phyloP scores from a whole-genome alignment of 306 rosid genomes.

The Lathyrus aphaca region DNA sequence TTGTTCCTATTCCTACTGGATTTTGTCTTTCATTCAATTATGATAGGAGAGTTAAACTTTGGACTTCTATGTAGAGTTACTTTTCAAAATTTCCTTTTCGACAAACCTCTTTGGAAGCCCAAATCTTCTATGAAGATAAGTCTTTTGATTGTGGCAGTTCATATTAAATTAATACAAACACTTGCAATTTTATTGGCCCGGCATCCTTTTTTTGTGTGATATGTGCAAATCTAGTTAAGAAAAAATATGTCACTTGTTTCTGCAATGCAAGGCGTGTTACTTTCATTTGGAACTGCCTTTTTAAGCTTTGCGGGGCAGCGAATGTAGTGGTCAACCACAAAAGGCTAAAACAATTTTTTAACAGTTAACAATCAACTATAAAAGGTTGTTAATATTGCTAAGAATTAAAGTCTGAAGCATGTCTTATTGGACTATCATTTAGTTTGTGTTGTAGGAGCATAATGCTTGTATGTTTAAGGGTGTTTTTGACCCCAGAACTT shows the following conservation, averaged over 20 bases:
- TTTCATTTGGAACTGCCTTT: slow-evolving; percentile 25
- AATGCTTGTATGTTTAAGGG: slow-evolving; percentile 34
- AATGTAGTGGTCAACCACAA: neutral
- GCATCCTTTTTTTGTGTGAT: slow-evolving; percentile 14
- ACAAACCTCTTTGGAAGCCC: slow-evolving; percentile 22
- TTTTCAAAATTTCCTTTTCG: slow-evolving; percentile 29
- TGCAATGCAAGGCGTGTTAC: slow-evolving; percentile 1
- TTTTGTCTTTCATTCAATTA: slow-evolving; percentile 9
- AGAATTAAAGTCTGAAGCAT: slow-evolving; percentile 23
- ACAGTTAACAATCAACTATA: slow-evolving; percentile 1
- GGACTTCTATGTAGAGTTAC: slow-evolving; percentile 36
- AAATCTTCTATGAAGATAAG: slow-evolving; percentile 22
- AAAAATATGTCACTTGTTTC: neutral
- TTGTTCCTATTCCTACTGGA: slow-evolving; percentile 11
- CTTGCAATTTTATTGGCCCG: slow-evolving; percentile 21
- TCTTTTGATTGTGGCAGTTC: slow-evolving; percentile 16
- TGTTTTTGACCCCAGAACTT: slow-evolving; percentile 12
- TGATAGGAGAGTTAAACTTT: slow-evolving; percentile 14
- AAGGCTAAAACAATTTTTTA: slow-evolving; percentile 1
- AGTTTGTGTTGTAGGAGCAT: slow-evolving; percentile 24
- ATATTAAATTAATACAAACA: slow-evolving; percentile 17
- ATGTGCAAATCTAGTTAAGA: slow-evolving; percentile 20
- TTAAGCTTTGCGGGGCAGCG: neutral
- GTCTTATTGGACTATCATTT: slow-evolving; percentile 15
- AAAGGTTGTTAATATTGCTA: slow-evolving; percentile 12